Evolutionary conservation across 805 yeast species (phyloP), one percentile per base, ranked within the genome.

Genomic region (Ogataea nitratoaversa): DNA sequence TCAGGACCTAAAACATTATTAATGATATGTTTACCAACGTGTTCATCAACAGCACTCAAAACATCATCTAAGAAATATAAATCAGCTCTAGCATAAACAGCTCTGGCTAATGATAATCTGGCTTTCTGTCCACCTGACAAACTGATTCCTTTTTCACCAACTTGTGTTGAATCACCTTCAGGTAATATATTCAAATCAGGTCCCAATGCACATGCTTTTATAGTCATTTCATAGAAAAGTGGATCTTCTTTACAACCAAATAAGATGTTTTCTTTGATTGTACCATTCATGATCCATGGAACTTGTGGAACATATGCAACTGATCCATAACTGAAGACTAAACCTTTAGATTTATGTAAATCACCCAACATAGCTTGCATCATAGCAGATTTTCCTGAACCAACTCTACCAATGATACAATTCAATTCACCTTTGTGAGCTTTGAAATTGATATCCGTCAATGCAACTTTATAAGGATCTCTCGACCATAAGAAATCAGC

Each of bases 111-210:
- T 1, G 95, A 80, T 29, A 90, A 72, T 62, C 98, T 80, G 1
- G 97, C 96, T 68, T 90, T 90, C 63, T 90, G 97, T 37, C 98
- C 98, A 37, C 98, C 98, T 34, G 95, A 84, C 32, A 90, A 71
- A 9, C 96, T 85, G 38, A 90, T 88, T 51, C 98, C 98, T 63
- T 90, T 86, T 65, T 90, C 98, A 49, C 98, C 97, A 42, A 90
- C 96, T 54, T 84, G 80, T 5, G 98, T 90, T 38, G 70, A 68
- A 59, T 90, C 97, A 40, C 95, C 95, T 51, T 84, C 81, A 2
- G 95, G 86, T 42, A 90, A 71, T 28, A 81, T 78, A 19, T 74
- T 74, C 49, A 90, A 70, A 65, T 90, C 98, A 23, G 79, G 78
- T 18, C 72, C 67, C 52, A 90, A 71, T 5, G 95, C 96, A 72